Base-by-base conservation (phyloP, 169 alveolate species). In the Eimeria maxima region DNA sequence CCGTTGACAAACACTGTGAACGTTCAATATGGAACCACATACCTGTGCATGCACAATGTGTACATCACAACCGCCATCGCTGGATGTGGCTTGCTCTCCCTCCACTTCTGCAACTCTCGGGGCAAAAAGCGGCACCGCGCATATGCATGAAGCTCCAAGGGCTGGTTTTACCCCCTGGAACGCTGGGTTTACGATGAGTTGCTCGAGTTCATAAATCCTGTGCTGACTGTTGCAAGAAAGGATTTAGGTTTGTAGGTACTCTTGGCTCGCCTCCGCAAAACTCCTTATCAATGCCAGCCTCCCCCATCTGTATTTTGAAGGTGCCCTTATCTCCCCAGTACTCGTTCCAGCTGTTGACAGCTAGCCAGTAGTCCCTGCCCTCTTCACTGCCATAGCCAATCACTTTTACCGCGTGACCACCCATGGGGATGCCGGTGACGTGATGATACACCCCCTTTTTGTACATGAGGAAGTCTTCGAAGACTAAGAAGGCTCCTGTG, bases 381-480 rank as follows among this genome's bases (percentile, higher is more conserved):
- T 69, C 83, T 87, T 88, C 93, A 14, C 27, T 53, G 7, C 95
- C 94, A 42, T 98, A 98, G 73, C 99, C 99, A 45, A 98, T 84
- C 42, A 98, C 97, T 91, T 98, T 98, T 55, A 98, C 97, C 33
- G 99, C 97, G 94, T 98, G 99, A 20, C 98, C 98, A 18, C 99
- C 99, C 27, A 96, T 65, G n/a, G 55, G 50, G 14, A 45, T 10
- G 33, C 99, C 98, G 14, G 96, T 73, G 53, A 97, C 97, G 92
- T 98, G 97, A 57, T 97, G 96, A 96, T 98, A 98, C 81, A 98
- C 97, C 38, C 99, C 99, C 22, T 96, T 50, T 76, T 97, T 96
- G 97, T 98, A 98, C 88, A 74, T 95, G 45, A 97, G 94, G 96
- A 98, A 98, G 78, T 98, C 99, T 83, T 95, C 97, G 89, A 97